Base-by-base conservation (phyloP, 495 filamentous ascomycete species). In the Lineolata rhizophorae region DNA sequence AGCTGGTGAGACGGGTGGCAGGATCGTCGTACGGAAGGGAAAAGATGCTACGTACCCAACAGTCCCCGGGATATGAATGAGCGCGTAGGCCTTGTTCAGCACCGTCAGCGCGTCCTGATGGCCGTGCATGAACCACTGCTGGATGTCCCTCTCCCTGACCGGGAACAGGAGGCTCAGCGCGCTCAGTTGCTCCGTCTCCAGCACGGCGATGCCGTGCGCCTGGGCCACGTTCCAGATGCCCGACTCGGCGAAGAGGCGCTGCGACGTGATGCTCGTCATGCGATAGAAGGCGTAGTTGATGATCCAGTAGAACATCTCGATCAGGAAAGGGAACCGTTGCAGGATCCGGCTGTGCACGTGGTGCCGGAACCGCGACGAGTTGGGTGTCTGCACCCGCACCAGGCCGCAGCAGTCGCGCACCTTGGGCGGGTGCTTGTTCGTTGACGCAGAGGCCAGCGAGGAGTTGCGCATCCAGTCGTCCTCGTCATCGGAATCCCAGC, bases 141-240 rank as follows among this genome's bases (percentile, higher is more conserved):
- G 70, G 12, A 72, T 61, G 6, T 57, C 46, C 13, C 56, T 42
- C 45, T 75, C 70, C 30, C 45, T 43, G 11, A 70, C 41, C 0
- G 65, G 65, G 34, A 70, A 71, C 12, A 71, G 44, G 37, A 64
- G 63, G 32, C 58, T 54, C 35, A 67, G 45, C 34, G 45, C 46
- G 5, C 57, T 55, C 29, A 56, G 56, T 31, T 75, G 62, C 43
- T 77, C 72, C 20, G 69, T 58, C 32, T 70, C 58, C 32, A 80
- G 51, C 16, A 82, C 62, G 12, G 51, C 51, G 32, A 73, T 51
- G 15, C 61, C 72, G 41, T 80, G 72, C 16, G 54, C 51, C 46
- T 76, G 61, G 4, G 75, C 75, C 11, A 70, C 57, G 39, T 72
- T 63, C 50, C 76, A 75, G 17, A 80, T 71, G 25, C 56, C 59